Evolutionary conservation across 176 grass and related monocot genomes (phyloP).

Genomic region (Oryza glaberrima): DNA sequence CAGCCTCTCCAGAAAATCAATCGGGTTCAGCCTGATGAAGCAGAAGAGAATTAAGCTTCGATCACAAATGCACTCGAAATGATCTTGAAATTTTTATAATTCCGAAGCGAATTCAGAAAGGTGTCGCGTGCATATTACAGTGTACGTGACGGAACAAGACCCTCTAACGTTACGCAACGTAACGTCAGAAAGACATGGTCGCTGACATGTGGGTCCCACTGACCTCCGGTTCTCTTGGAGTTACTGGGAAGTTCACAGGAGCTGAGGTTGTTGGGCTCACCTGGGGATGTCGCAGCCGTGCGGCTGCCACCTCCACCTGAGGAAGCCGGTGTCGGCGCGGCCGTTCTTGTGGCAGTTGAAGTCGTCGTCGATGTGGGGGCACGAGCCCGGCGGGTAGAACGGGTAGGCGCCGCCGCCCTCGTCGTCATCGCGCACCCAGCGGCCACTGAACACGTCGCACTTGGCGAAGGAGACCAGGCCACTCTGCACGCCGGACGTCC

Average conservation of each 20-base stretch:
- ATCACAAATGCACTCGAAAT: no score
- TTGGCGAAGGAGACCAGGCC: conserved; percentile 39
- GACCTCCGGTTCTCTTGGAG: no score
- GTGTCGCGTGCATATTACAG: no score
- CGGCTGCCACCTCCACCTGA: conserved; percentile 92
- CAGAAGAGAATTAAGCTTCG: background rate
- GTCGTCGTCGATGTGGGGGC: conserved; percentile 65
- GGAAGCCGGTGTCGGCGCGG: conserved; percentile 61
- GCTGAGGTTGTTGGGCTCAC: conserved; percentile 9
- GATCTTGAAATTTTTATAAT: no score
- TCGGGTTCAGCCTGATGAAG: conserved; percentile 69
- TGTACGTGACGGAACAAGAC: no score
- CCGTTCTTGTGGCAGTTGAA: conserved; percentile 95
- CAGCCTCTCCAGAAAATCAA: conserved; percentile 73
- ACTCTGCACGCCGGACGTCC: conserved; percentile 31
- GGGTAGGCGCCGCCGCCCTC: background rate
- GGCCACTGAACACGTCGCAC: conserved; percentile 74
- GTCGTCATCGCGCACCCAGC: conserved; percentile 78
- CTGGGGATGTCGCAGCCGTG: conserved; percentile 71
- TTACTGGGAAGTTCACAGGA: background rate
- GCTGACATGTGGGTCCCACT: no score
- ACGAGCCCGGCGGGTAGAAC: conserved; percentile 68
- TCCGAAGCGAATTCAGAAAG: no score
- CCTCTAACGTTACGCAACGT: no score
- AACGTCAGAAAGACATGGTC: no score